A percentile compares a stretch with the other conserved stretches of the same genome.
Evolutionary conservation across 495 filamentous ascomycete species (phyloP).

Genomic region (Aspergillus cavernicola): DNA sequence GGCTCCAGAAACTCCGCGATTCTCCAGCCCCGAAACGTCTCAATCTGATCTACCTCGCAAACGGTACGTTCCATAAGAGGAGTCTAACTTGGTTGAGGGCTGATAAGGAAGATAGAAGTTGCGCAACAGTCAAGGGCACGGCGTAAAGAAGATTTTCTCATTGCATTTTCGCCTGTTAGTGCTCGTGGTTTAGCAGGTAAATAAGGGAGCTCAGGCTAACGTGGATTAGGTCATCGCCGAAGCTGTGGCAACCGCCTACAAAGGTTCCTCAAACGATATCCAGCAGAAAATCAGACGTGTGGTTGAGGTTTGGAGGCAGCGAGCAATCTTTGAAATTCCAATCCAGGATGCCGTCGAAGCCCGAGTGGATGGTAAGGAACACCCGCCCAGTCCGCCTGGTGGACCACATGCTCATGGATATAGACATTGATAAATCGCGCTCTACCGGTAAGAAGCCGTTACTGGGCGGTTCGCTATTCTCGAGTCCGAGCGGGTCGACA

Average conservation of each 20-base stretch:
- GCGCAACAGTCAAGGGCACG: conserved; percentile 91
- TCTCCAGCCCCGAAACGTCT: conserved; percentile 77
- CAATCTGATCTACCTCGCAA: conserved; percentile 91
- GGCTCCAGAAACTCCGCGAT: conserved; percentile 85
- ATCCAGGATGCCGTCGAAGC: conserved; percentile 76
- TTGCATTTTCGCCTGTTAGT: conserved; percentile 76
- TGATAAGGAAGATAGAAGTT: conserved; percentile 62
- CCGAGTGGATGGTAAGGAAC: conserved; percentile 65
- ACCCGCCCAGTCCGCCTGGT: neutral
- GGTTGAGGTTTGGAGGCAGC: conserved; percentile 88
- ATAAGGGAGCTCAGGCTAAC: conserved; percentile 20
- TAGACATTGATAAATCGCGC: conserved; percentile 78
- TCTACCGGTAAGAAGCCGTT: conserved; percentile 59
- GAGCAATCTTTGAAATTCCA: conserved; percentile 75
- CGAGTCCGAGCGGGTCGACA: conserved; percentile 48
- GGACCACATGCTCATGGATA: conserved; percentile 6
- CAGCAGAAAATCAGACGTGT: conserved; percentile 85
- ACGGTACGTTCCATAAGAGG: conserved; percentile 56
- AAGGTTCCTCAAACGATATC: conserved; percentile 74
- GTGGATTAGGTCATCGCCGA: conserved; percentile 69
- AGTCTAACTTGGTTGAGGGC: neutral
- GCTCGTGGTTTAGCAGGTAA: neutral
- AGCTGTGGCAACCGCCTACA: conserved; percentile 78
- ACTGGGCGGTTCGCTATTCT: conserved; percentile 71
- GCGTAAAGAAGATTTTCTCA: conserved; percentile 84